Base-by-base conservation (phyloP, 2,329 filamentous ascomycete species). In the Trichophyton simii region DNA sequence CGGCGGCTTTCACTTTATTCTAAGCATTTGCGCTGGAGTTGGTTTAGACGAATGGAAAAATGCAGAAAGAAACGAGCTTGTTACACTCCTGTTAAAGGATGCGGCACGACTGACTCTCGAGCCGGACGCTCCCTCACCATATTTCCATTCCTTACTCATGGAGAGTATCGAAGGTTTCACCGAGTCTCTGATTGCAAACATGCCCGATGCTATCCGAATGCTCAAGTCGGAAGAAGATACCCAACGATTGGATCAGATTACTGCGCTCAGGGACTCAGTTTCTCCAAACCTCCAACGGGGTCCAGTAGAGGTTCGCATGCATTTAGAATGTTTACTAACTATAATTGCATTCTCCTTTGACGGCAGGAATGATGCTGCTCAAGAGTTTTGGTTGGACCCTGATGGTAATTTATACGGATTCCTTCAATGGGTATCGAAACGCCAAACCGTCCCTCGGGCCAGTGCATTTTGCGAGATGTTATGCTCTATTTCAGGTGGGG, bases 391-490 rank as follows among this genome's bases (percentile, higher is more conserved):
- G 94, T 83, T 83, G 36, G 91, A 96, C 70, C 85, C 88, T 1
- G 94, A 99, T 68, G 91, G 91, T 70, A 96, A 96, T 67, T 78
- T 99, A 36, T 89, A 91, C 65, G 94, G 94, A 0, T 99, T 99
- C 71, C 81, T 99, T 71, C 89, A 95, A 65, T 99, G 94, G 94
- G 89, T 91, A n/a, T 96, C 94, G 2, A 87, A 90, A 67, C 83
- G 94, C 68, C 91, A 95, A 63, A 96, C 95, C 0, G 96, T 95
- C 0, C 94, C 94, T n/a, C 82, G 96, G 25, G 91, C 95, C 63
- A 94, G 90, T 64, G 91, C 92, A 11, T 99, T 97, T 68, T 99
- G 94, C 73, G 92, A 97, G 71, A 92, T 99, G 85, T 79, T 99
- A 15, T 88, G 91, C 69, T 87, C 91, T 1, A 86, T 99, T 57